These are phyloP conservation scores for Pestalotiopsis sp. DNA, from an alignment of 2,329 filamentous ascomycete species.

Conservation along the genomic window DNA sequence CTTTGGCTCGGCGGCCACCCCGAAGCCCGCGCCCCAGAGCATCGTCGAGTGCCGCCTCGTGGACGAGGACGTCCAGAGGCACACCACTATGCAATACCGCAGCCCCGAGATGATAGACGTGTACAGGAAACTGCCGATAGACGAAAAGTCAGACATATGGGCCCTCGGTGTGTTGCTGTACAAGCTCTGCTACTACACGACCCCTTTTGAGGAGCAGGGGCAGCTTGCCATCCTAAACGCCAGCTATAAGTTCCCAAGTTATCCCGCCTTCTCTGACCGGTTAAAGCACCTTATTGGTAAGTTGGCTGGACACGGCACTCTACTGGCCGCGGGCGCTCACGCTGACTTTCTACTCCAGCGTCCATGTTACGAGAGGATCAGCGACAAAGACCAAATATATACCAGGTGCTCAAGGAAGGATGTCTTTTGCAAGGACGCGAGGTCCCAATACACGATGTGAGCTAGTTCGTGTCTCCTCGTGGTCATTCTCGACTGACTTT, in stretches of 20 bases:
- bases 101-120: conserved; percentile 99
- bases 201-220: conserved; percentile 95
- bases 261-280: conserved; percentile 87
- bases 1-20: conserved; percentile 89
- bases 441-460: conserved; percentile 85
- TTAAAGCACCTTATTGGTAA: conserved; percentile 88
- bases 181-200: conserved; percentile 99
- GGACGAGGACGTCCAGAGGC: conserved; percentile 95
- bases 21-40: conserved; percentile 81
- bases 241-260: conserved; percentile 86
- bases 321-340: conserved; percentile 9
- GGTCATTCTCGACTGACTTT: conserved; percentile 14
- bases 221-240: conserved; percentile 97
- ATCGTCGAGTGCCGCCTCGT: conserved; percentile 88
- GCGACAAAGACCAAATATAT: conserved; percentile 82
- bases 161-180: conserved; percentile 92
- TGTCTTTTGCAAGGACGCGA: conserved; percentile 88
- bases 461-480: conserved; percentile 31
- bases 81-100: conserved; percentile 95
- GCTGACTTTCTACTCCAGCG: conserved; percentile 49
- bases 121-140: conserved; percentile 92
- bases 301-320: conserved; percentile 25
- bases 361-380: conserved; percentile 91
- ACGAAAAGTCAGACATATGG: conserved; percentile 99
- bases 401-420: conserved; percentile 84